Conservation (phyloP, 345 rosid genomes). For the Camelina laxa region DNA sequence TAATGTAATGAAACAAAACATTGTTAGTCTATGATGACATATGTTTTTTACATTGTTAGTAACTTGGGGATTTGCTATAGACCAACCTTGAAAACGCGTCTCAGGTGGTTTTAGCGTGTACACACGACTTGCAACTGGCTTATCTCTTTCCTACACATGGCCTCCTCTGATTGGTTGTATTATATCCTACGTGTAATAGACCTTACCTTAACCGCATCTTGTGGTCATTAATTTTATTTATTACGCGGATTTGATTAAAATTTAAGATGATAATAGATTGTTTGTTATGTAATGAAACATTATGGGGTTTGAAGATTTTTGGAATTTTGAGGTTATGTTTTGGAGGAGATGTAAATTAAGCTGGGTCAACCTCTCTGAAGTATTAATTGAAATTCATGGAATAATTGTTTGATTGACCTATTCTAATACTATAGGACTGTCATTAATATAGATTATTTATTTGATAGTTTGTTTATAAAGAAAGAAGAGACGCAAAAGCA, state of each 20-base stretch:
- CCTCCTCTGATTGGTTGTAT: neutral
- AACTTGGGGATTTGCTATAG: neutral
- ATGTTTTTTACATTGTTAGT: too few relatives aligned
- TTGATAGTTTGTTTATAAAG: neutral
- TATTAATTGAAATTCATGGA: neutral
- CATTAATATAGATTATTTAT: neutral
- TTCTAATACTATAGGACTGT: neutral
- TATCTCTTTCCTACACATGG: conserved; percentile 30
- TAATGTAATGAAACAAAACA: neutral
- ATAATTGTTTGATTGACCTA: neutral
- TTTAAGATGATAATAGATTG: neutral
- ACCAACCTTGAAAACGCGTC: conserved; percentile 31
- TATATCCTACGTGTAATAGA: neutral
- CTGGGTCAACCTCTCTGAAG: neutral
- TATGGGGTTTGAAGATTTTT: neutral
- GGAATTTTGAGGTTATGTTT: neutral
- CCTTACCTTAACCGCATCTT: neutral
- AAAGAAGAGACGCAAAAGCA: neutral
- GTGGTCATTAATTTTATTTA: conserved; percentile 1
- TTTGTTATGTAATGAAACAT: neutral
- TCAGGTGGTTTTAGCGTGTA: conserved; percentile 37
- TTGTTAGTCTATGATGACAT: neutral
- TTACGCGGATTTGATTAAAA: too few relatives aligned
- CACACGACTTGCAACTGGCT: conserved; percentile 20
- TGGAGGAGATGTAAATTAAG: too few relatives aligned